Percentiles rank a stretch among this genome's conserved stretches.
phyloP scores from a whole-genome alignment of 139 green algal genomes.

The Klebsormidium nitens region DNA sequence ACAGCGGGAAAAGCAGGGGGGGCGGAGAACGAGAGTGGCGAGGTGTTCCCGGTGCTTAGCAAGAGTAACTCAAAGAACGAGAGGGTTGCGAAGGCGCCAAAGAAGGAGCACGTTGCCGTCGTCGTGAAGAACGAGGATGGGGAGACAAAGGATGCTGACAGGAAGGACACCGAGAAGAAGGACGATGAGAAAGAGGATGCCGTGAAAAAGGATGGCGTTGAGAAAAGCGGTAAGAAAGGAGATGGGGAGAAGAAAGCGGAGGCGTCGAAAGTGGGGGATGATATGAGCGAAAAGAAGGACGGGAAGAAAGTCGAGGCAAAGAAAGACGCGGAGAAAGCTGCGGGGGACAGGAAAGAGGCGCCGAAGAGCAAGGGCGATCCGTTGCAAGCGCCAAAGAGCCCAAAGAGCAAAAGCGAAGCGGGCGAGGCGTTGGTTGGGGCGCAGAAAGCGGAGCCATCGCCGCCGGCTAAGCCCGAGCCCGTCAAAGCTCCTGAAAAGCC shows the following conservation, averaged over 20 bases:
- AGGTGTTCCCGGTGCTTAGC: no score
- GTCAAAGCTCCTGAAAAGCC: no score
- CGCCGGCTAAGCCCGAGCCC: no score
- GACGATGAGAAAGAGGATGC: background rate
- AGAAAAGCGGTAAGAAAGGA: background rate
- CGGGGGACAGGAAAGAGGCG: background rate
- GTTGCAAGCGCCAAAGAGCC: background rate
- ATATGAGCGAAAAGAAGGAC: background rate
- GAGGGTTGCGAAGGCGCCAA: background rate
- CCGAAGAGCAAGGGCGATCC: background rate
- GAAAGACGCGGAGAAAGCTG: background rate
- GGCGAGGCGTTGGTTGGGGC: background rate
- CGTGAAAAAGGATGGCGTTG: background rate
- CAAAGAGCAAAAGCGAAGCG: background rate
- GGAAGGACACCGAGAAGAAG: background rate
- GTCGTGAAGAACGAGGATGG: background rate
- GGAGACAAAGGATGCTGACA: background rate
- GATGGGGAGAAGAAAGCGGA: background rate
- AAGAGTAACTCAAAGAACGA: no score
- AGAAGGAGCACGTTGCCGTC: background rate
- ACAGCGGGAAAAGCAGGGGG: background rate
- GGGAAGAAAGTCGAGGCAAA: background rate
- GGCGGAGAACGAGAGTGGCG: background rate
- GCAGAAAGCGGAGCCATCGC: background rate
- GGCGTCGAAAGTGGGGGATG: background rate